Conservation (phyloP, 495 filamentous ascomycete genomes). For the Neurospora sp. region DNA sequence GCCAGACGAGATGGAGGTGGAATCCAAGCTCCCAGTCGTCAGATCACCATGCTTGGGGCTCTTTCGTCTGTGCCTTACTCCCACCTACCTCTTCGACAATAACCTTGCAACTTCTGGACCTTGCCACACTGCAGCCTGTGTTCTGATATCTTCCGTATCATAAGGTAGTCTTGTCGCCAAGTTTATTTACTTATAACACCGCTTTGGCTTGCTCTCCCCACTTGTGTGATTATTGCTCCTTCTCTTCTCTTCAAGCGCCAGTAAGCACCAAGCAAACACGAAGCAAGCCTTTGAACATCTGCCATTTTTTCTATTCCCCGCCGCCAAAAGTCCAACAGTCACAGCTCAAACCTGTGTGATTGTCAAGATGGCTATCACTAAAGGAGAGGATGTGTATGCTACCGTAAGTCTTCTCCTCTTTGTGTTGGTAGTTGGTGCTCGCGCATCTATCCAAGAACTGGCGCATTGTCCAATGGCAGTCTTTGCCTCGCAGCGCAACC, state of each 20-base stretch:
- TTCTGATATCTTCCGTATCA: background rate
- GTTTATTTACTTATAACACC: background rate
- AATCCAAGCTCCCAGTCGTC: background rate
- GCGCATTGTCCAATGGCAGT: constrained; percentile 4
- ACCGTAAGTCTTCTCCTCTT: constrained; percentile 31
- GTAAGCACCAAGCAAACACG: background rate
- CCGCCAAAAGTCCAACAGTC: background rate
- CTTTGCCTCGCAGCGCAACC: background rate
- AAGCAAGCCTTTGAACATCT: background rate
- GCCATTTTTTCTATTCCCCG: background rate
- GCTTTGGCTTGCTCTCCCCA: background rate
- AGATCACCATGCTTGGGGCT: background rate
- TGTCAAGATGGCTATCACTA: background rate
- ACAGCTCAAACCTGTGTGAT: constrained; percentile 10
- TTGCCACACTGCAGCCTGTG: background rate
- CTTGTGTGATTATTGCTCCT: background rate
- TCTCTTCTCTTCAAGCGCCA: background rate
- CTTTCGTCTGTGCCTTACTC: background rate
- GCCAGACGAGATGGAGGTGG: background rate
- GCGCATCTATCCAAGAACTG: background rate
- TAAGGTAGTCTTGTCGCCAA: background rate
- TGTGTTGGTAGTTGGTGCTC: background rate
- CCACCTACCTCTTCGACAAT: background rate
- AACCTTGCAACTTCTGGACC: background rate
- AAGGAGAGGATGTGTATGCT: constrained; percentile 45